A percentile compares a stretch with the other conserved stretches of the same genome.
phyloP scores from a whole-genome alignment of 2,329 filamentous ascomycete species.

The Aspergillus sp. region DNA sequence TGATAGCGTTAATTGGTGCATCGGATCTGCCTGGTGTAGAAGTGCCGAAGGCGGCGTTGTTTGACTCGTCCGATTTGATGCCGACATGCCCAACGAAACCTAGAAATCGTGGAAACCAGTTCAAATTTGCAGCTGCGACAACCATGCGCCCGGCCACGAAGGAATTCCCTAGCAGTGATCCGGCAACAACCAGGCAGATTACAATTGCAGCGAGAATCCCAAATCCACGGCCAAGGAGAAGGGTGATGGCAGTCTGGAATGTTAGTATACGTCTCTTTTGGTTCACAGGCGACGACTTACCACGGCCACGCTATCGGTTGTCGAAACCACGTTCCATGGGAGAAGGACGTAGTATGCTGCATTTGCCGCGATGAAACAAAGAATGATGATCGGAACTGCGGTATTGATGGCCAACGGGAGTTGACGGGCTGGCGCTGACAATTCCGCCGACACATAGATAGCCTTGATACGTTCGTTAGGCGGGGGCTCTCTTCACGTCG shows the following conservation, averaged over 20 bases:
- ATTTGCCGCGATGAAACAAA: slow-evolving; percentile 16
- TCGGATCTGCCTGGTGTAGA: slow-evolving; percentile 7
- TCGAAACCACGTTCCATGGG: neutral
- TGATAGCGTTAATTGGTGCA: slow-evolving; percentile 16
- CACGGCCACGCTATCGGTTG: neutral
- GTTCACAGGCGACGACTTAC: neutral
- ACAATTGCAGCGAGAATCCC: neutral
- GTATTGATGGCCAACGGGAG: slow-evolving; percentile 19
- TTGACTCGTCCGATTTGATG: neutral
- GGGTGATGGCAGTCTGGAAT: neutral
- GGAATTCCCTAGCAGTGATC: neutral
- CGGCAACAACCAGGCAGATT: neutral
- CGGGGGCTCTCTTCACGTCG: no score
- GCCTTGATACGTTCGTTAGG: neutral
- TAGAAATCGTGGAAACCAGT: neutral
- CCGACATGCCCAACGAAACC: neutral
- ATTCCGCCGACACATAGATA: slow-evolving; percentile 5
- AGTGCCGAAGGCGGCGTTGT: neutral
- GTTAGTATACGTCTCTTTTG: neutral
- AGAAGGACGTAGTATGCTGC: slow-evolving; percentile 18
- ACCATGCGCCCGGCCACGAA: neutral
- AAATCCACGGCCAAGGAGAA: neutral
- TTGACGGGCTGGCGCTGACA: slow-evolving; percentile 16
- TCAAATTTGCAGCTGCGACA: neutral
- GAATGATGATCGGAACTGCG: slow-evolving; percentile 15